Conservation (phyloP, 768 basidiomycete species). For the Suillus alpinus region DNA sequence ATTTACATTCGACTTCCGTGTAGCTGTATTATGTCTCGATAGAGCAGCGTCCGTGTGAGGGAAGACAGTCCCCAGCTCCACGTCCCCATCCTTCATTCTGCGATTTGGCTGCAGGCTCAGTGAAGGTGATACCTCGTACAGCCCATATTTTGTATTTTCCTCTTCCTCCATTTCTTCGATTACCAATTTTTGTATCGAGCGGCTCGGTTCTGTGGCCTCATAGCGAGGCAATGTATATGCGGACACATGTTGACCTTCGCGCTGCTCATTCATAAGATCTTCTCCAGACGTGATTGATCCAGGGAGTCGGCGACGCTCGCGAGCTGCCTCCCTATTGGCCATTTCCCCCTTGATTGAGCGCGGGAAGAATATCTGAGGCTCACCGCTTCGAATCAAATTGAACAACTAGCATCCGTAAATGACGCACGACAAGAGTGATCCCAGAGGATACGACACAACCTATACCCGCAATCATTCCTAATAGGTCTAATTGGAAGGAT, state of each 20-base stretch:
- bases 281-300: not conserved
- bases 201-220: constrained; percentile 28
- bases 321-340: constrained; percentile 45
- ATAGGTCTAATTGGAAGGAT: constrained; percentile 46
- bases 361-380: constrained; percentile 77
- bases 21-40: constrained; percentile 37
- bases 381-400: not conserved
- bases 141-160: not conserved
- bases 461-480: constrained; percentile 55
- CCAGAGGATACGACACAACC: constrained; percentile 68
- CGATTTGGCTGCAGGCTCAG: constrained; percentile 26
- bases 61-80: constrained; percentile 18
- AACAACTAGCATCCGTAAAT: not conserved
- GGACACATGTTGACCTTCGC: constrained; percentile 13
- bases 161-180: constrained; percentile 28
- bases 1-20: constrained; percentile 33
- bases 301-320: constrained; percentile 8
- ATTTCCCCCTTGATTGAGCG: constrained; percentile 71
- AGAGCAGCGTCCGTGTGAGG: constrained; percentile 43
- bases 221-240: constrained; percentile 25
- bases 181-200: constrained; percentile 26
- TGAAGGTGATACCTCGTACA: not conserved
- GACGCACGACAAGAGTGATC: constrained; percentile 67
- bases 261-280: not conserved
- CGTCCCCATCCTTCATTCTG: constrained; percentile 17